Percentiles rank a stretch among this genome's conserved stretches.
These are phyloP conservation scores for Schizophyllum commune DNA, from an alignment of 1,284 basidiomycete genomes.

Conservation along the genomic window DNA sequence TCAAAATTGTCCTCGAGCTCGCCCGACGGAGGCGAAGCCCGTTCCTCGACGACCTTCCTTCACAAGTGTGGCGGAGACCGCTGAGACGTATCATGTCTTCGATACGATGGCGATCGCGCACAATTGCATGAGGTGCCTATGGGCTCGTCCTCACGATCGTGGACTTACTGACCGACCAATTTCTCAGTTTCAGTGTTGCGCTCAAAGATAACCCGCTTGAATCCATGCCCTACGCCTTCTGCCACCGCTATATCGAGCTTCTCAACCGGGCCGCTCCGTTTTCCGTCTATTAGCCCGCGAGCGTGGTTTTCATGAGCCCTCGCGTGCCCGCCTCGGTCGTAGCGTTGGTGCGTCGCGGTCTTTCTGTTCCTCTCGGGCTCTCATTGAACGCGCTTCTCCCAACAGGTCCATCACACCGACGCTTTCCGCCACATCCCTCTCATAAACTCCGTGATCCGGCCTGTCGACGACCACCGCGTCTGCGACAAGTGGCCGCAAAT, in stretches of 20 bases:
- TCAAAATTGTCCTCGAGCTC: background rate
- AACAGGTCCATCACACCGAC: background rate
- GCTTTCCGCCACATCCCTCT: background rate
- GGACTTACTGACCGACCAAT: background rate
- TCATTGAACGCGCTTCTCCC: too few species aligned
- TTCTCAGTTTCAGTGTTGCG: constrained; percentile 1
- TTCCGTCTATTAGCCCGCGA: background rate
- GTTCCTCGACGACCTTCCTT: constrained; percentile 16
- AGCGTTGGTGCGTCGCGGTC: constrained; percentile 7
- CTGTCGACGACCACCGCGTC: background rate
- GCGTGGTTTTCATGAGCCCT: background rate
- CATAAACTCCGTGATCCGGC: background rate
- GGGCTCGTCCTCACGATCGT: too few species aligned
- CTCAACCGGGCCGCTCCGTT: constrained; percentile 1
- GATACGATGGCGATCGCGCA: constrained; percentile 20
- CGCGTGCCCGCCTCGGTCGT: background rate
- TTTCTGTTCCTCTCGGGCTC: too few species aligned
- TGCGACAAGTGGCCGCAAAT: background rate
- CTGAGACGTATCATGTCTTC: constrained; percentile 23
- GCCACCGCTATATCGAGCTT: constrained; percentile 3
- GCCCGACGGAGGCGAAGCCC: constrained; percentile 4
- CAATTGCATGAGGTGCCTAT: constrained; percentile 18
- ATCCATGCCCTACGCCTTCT: constrained; percentile 2
- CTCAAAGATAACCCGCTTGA: background rate
- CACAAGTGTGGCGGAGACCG: constrained; percentile 22